A percentile compares a stretch with the other conserved stretches of the same genome.
These are phyloP conservation scores for Dioscorea cayenensis DNA, from an alignment of 116 monocot species.

Conservation along the genomic window DNA sequence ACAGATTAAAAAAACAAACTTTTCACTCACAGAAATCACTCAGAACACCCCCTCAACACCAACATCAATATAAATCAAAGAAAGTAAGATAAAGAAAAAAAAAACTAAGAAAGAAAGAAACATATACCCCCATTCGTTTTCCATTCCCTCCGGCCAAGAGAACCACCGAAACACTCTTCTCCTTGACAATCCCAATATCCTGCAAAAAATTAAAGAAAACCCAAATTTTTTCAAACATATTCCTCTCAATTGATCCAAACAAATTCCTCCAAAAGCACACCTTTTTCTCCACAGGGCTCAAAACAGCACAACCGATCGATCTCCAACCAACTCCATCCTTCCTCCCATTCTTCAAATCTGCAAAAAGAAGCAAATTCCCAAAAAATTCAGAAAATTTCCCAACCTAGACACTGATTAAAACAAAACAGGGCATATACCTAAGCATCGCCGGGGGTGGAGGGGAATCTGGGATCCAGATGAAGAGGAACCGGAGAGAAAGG, in stretches of 20 bases:
- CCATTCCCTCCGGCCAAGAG: constrained; percentile 87
- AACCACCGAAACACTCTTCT: constrained; percentile 85
- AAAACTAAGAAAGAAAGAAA: neutral
- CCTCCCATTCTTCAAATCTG: constrained; percentile 5
- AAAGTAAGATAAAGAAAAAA: neutral
- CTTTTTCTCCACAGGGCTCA: neutral
- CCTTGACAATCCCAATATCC: constrained; percentile 45
- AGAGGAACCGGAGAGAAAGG: too few species aligned
- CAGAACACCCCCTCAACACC: too few species aligned
- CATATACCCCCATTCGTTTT: constrained; percentile 83
- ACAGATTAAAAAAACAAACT: too few species aligned
- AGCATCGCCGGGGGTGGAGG: too few species aligned
- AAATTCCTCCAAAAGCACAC: neutral
- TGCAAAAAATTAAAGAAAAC: constrained; percentile 15
- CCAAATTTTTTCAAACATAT: neutral
- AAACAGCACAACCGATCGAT: constrained; percentile 9
- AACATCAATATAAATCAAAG: constrained; percentile 1
- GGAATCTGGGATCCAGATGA: too few species aligned
- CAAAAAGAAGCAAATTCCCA: neutral
- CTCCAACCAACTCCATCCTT: neutral
- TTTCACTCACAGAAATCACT: too few species aligned
- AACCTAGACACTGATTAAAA: too few species aligned
- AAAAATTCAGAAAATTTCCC: too few species aligned
- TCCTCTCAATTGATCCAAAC: neutral
- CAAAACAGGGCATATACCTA: too few species aligned